These are phyloP conservation scores for Apostasia shenzhenica DNA, from an alignment of 106 monocot genomes.

Conservation along the genomic window DNA sequence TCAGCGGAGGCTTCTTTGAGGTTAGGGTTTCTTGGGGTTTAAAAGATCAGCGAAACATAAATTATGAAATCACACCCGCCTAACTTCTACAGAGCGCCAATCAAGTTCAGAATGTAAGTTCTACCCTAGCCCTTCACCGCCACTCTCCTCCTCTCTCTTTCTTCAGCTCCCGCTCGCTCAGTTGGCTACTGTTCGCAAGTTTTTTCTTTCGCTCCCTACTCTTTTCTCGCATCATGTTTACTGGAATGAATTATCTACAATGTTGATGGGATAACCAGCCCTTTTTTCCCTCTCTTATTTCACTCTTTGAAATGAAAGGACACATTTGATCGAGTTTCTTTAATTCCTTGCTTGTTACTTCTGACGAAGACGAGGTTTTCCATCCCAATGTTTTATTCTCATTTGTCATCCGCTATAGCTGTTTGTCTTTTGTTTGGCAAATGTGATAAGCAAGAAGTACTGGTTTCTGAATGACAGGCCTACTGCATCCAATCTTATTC, in stretches of 20 bases:
- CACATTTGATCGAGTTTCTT: not conserved
- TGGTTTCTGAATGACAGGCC: conserved; percentile 44
- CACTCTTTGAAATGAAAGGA: not conserved
- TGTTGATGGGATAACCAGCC: not conserved
- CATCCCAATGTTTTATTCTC: not conserved
- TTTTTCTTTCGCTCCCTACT: not conserved
- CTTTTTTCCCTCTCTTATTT: not conserved
- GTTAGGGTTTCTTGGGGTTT: no score
- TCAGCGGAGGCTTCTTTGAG: no score
- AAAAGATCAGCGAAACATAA: not conserved
- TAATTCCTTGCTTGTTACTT: not conserved
- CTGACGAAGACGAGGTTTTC: not conserved
- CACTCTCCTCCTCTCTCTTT: not conserved
- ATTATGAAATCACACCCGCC: conserved; percentile 34
- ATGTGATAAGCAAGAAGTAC: not conserved
- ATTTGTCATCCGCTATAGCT: not conserved
- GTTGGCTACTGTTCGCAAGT: not conserved
- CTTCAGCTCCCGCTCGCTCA: not conserved
- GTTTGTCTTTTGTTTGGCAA: not conserved
- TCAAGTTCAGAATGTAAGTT: conserved; percentile 35
- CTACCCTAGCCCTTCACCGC: not conserved
- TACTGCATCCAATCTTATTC: conserved; percentile 77
- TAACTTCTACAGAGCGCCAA: conserved; percentile 24
- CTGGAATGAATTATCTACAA: not conserved
- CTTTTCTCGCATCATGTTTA: not conserved